phyloP scores from a whole-genome alignment of 306 rosid genomes.

The Rubus parviflorus region DNA sequence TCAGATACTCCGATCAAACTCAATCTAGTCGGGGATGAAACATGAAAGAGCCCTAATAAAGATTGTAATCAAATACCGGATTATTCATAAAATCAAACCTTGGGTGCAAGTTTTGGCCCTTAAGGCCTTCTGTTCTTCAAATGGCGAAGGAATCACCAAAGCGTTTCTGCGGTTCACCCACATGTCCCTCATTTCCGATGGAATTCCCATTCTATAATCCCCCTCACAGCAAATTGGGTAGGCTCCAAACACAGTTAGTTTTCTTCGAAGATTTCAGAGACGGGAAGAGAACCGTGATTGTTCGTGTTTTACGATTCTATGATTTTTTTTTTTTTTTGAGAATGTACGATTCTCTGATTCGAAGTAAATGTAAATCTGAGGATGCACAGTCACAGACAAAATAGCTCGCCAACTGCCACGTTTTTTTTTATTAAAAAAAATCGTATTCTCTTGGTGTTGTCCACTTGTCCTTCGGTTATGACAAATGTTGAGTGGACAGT shows the following conservation, averaged over 20 bases:
- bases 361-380: background rate
- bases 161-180: constrained; percentile 39
- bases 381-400: background rate
- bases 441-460: too few species aligned
- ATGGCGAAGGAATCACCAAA: constrained; percentile 64
- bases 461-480: too few species aligned
- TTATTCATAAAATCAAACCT: constrained; percentile 22
- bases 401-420: constrained; percentile 7
- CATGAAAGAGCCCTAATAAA: background rate
- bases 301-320: background rate
- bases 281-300: background rate
- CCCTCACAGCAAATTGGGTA: too few species aligned
- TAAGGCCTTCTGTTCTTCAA: constrained; percentile 53
- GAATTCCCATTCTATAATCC: constrained; percentile 52
- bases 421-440: background rate
- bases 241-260: too few species aligned
- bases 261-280: background rate
- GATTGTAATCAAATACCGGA: background rate
- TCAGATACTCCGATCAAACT: background rate
- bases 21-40: background rate
- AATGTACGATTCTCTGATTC: too few species aligned
- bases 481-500: too few species aligned
- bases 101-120: constrained; percentile 56
- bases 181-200: constrained; percentile 61
- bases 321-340: too few species aligned